These are phyloP conservation scores for Xylariales sp. DNA, from an alignment of 2,329 filamentous ascomycete genomes.

Conservation along the genomic window DNA sequence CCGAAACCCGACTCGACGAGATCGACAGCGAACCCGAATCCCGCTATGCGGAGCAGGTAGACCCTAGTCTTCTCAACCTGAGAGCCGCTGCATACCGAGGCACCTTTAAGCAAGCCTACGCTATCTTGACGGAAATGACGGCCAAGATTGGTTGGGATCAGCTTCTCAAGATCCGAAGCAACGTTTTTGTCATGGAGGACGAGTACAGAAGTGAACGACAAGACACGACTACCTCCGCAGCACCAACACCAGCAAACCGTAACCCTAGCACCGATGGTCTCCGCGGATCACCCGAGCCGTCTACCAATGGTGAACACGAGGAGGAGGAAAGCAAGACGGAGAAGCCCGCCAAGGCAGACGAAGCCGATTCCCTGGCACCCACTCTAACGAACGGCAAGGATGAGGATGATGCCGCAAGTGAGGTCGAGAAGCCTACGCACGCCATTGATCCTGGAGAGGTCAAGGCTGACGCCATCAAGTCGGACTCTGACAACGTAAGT, in stretches of 20 bases:
- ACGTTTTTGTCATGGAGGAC: conserved; percentile 99
- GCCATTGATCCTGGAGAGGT: conserved; percentile 73
- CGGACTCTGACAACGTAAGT: conserved; percentile 12
- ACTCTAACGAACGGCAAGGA: conserved; percentile 35
- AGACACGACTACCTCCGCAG: conserved; percentile 44
- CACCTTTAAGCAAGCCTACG: conserved; percentile 93
- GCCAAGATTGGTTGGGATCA: conserved; percentile 98
- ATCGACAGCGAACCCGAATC: conserved; percentile 89
- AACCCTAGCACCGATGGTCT: conserved; percentile 78
- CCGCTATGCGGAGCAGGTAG: conserved; percentile 78
- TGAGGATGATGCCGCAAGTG: conserved; percentile 19
- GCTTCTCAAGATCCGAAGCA: conserved; percentile 87
- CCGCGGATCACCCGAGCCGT: conserved; percentile 62
- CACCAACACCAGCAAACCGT: conserved; percentile 46
- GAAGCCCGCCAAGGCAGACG: conserved; percentile 20
- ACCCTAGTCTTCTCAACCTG: conserved; percentile 79
- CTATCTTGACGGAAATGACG: conserved; percentile 90
- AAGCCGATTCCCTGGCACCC: conserved; percentile 26
- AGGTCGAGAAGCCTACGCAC: conserved; percentile 74
- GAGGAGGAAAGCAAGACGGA: conserved; percentile 26
- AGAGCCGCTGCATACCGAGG: conserved; percentile 88
- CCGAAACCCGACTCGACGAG: conserved; percentile 88
- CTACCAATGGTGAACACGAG: conserved; percentile 39
- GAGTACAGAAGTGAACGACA: conserved; percentile 91
- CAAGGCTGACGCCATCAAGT: conserved; percentile 56